phyloP scores from a whole-genome alignment of 192 early-diverging fungal species.

The Geranomyces variabilis region DNA sequence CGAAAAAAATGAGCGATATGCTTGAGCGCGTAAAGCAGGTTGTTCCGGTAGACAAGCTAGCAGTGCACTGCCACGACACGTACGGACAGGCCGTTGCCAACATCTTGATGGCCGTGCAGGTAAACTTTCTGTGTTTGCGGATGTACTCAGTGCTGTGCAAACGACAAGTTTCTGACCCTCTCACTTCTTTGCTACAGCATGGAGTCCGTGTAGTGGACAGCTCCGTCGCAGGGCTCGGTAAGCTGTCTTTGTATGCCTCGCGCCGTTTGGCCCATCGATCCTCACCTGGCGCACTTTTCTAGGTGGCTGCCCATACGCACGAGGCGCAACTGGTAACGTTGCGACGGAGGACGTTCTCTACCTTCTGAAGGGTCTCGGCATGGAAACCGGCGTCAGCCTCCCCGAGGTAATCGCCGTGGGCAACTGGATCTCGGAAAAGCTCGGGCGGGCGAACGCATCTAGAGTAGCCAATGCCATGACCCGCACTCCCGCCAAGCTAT shows the following conservation, averaged over 20 bases:
- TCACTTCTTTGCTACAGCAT: conserved; percentile 69
- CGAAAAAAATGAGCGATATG: conserved; percentile 64
- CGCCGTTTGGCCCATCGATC: conserved; percentile 5
- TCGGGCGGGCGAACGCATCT: conserved; percentile 69
- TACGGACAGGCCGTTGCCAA: conserved; percentile 96
- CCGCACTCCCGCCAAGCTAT: conserved; percentile 14
- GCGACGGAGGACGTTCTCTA: conserved; percentile 96
- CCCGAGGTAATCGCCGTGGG: conserved; percentile 73
- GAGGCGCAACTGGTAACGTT: conserved; percentile 95
- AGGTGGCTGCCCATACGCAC: conserved; percentile 94
- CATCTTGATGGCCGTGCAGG: conserved; percentile 76
- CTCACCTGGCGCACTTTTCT: conserved; percentile 66
- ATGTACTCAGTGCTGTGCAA: conserved; percentile 35
- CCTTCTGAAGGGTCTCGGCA: conserved; percentile 84
- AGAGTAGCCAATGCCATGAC: conserved; percentile 49
- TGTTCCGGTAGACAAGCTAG: conserved; percentile 76
- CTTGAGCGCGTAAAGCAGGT: conserved; percentile 69
- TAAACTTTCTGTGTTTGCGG: neutral
- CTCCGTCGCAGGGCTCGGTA: conserved; percentile 85
- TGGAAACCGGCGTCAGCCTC: conserved; percentile 80
- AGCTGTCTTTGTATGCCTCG: conserved; percentile 24
- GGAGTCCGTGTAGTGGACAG: conserved; percentile 93
- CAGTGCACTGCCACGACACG: conserved; percentile 96
- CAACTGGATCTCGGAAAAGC: conserved; percentile 83
- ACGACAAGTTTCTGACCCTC: conserved; percentile 82